These are phyloP conservation scores for Beauveria australis DNA, from an alignment of 2,329 filamentous ascomycete genomes.

Conservation along the genomic window DNA sequence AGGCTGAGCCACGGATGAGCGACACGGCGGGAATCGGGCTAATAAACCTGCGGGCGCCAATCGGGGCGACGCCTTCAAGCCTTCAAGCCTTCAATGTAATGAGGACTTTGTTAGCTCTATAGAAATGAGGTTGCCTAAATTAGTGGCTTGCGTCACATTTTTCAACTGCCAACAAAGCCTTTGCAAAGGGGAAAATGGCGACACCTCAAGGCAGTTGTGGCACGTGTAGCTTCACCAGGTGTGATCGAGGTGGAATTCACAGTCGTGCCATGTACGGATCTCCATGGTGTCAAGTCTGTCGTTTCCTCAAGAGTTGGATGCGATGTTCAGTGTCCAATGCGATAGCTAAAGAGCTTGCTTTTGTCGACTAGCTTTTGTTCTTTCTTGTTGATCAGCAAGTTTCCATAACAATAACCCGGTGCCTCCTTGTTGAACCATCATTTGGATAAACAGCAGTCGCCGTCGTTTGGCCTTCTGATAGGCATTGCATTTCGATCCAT, in stretches of 20 bases:
- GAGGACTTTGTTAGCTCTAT: not conserved
- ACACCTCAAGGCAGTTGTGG: no score
- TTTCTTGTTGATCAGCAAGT: not conserved
- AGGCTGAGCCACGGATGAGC: not conserved
- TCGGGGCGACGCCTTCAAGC: not conserved
- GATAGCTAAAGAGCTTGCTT: no score
- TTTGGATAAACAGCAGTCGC: not conserved
- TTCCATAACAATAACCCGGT: not conserved
- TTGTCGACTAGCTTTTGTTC: no score
- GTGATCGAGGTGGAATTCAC: no score
- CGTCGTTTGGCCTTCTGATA: not conserved
- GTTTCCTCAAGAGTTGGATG: no score
- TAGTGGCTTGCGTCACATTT: not conserved
- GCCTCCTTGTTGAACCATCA: not conserved
- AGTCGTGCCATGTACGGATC: no score
- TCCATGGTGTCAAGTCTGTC: no score
- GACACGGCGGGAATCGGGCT: not conserved
- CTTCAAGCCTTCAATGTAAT: not conserved
- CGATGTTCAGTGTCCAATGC: no score
- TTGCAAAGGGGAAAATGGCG: no score
- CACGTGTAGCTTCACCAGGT: no score
- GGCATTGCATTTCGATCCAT: constrained; percentile 42
- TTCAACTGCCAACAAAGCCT: no score
- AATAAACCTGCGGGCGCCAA: not conserved
- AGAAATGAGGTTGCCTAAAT: not conserved